Conservation (phyloP, 176 grass and related monocot species). For the Zoysia pacifica region DNA sequence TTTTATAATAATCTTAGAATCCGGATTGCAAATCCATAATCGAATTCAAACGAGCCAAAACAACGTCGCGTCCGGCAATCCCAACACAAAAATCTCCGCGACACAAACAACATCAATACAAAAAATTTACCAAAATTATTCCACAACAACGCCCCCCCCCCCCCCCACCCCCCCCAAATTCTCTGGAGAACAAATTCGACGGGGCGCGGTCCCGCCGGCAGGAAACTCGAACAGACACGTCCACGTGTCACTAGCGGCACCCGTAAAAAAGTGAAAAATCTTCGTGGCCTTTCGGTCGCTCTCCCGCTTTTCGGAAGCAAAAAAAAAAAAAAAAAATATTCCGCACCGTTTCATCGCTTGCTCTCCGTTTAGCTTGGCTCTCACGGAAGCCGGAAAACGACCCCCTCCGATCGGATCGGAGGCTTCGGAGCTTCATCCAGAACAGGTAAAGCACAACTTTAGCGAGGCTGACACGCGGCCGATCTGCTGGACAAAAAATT, state of each 20-base stretch:
- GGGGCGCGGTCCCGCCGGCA: no score
- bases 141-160: no score
- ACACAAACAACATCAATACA: no score
- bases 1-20: no score
- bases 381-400: slow-evolving; percentile 32
- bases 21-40: no score
- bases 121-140: no score
- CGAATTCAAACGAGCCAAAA: no score
- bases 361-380: slow-evolving; percentile 14
- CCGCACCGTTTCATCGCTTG: not conserved
- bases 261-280: slow-evolving; percentile 19
- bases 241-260: not conserved
- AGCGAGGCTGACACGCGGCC: not conserved
- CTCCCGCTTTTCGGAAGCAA: not conserved
- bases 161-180: not conserved
- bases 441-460: not conserved
- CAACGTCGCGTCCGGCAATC: no score
- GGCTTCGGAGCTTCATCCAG: not conserved
- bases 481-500: no score
- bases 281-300: not conserved
- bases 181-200: not conserved
- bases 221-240: not conserved
- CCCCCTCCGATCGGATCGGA: not conserved
- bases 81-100: no score
- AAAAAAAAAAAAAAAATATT: slow-evolving; percentile 17